Base-by-base conservation (phyloP, 208 protist species). In the Leishmania braziliensis region DNA sequence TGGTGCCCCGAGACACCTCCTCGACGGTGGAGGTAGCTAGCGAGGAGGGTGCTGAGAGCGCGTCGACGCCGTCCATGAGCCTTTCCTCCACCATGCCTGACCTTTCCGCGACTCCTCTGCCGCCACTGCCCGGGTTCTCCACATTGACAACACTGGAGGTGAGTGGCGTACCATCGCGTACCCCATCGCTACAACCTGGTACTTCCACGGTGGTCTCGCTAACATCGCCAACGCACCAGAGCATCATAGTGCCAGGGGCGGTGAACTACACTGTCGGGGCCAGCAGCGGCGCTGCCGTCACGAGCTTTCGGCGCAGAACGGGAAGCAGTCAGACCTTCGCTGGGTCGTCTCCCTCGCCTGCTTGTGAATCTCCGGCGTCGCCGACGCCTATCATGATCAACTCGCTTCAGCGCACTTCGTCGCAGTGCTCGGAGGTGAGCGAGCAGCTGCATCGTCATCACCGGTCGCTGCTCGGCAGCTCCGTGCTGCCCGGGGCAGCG, bases 71-170 rank as follows among this genome's bases (percentile, higher is more conserved):
- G 8, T 77, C 73, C 54, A 63, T 76, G n/a, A 69, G 69, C n/a
- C 63, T 81, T 3, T 86, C 82, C 5, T 79, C 78, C 14, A 86
- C 82, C 10, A 75, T 86, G 77, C 82, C 82, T 1, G 82, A 86
- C 65, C 72, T 86, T 46, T 46, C 63, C n/a, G 71, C 68, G 36
- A 82, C 73, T 9, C 53, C 82, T 26, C 82, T 63, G 26, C 69
- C 71, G 48, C 62, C 66, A 43, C 23, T 54, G 8, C 48, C 51
- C 23, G 65, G 66, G 6, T 50, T 65, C 51, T 48, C 62, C 18
- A 20, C 36, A 16, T 4, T 51, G 29, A 39, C 58, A 14, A 56
- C 76, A 36, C 12, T 50, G 14, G 76, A 70, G 63, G 60, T 9
- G 63, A 60, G 63, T 68, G 76, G 60, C 10, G 58, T n/a, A 9